Conservation (phyloP, 768 basidiomycete genomes). For the Suillus occidentalis region DNA sequence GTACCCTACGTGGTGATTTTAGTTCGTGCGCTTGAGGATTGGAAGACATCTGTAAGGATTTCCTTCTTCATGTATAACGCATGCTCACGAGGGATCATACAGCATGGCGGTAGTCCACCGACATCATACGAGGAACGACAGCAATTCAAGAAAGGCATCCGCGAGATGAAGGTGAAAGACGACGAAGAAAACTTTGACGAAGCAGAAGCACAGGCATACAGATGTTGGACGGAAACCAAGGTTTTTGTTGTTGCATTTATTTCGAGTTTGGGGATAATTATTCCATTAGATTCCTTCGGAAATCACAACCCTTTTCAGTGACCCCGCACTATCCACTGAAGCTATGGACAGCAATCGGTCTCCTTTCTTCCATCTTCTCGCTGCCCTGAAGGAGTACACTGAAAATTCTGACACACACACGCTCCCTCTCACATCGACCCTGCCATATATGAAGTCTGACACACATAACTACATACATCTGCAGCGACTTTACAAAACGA, state of each 20-base stretch:
- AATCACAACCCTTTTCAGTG: constrained; percentile 60
- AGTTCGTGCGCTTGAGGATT: constrained; percentile 77
- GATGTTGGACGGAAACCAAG: constrained; percentile 64
- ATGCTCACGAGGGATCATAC: neutral
- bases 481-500: constrained; percentile 80
- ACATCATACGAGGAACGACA: constrained; percentile 63
- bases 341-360: constrained; percentile 46
- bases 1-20: constrained; percentile 90
- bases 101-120: constrained; percentile 68
- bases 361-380: constrained; percentile 78
- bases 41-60: constrained; percentile 68
- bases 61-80: neutral
- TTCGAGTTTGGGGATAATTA: neutral
- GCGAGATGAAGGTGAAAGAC: constrained; percentile 62
- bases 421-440: constrained; percentile 79
- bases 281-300: constrained; percentile 61
- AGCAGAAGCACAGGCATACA: constrained; percentile 84
- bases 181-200: constrained; percentile 99
- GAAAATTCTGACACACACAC: constrained; percentile 53
- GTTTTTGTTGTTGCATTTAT: constrained; percentile 26
- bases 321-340: constrained; percentile 49
- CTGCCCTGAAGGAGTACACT: constrained; percentile 67
- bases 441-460: constrained; percentile 96
- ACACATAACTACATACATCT: constrained; percentile 81
- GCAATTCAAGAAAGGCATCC: constrained; percentile 70